Evolutionary conservation across 257 asterid genomes (phyloP), one percentile per base, ranked within the genome.

Genomic region (Solanum pinnatisectum): DNA sequence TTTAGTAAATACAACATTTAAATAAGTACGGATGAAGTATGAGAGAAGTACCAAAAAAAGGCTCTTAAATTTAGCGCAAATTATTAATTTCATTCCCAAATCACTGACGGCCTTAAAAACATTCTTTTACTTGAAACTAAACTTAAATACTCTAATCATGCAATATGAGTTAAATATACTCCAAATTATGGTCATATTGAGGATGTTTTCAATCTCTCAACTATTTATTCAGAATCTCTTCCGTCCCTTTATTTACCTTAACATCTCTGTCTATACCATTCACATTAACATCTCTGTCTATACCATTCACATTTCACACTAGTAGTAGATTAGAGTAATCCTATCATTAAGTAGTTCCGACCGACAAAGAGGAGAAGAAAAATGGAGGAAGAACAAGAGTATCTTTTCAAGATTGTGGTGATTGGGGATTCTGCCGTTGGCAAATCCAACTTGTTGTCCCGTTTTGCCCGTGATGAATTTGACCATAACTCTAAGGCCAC

Each of bases 401-500:
- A 65, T 65, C 72, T 65, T 25, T 65, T 65, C 72, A 65, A 65
- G 72, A 65, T 65, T n/a, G 72, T 65, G 18, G 72, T 65, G 35
- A 65, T 25, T 65, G 72, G 35, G 35, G 72, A 65, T 15, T 65
- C 72, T 65, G 35, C 72, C 16, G 35, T 65, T 25, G 35, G 72
- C 33, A 65, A 65, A 65, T 95, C 98, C 68, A 95, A 95, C 90
- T 86, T 95, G 87, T 94, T 95, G 0, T 94, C 97, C 2, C 96
- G 96, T n/a, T 95, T 95, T 84, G 94, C 98, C 12, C 90, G 96
- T 56, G 95, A 93, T 84, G 98, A 94, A 86, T 94, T 94, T 79
- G 96, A 93, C 94, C 93, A 91, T 68, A 86, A 94, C 89, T 94
- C 95, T 39, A 93, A 94, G 89, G 94, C 96, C 74, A 95, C 98